Evolutionary conservation across 2,329 filamentous ascomycete species (phyloP).

Genomic region (Talaromyces verruculosus): DNA sequence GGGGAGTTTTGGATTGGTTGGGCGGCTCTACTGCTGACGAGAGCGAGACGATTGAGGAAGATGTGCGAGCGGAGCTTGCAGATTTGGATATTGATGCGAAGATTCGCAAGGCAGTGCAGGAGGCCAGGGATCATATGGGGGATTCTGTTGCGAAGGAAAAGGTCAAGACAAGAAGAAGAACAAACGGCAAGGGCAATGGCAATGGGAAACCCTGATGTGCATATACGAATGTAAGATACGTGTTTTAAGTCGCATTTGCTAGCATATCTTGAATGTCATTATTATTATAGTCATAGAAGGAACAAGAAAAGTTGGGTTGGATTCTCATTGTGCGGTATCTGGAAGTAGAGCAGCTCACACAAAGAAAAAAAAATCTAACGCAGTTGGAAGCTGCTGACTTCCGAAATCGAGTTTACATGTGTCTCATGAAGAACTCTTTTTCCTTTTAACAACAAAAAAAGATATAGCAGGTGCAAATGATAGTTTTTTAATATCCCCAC

Average conservation of each 20-base stretch:
- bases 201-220: constrained; percentile 5
- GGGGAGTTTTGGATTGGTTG: constrained; percentile 49
- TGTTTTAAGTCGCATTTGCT: neutral
- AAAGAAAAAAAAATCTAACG: constrained; percentile 28
- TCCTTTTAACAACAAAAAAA: constrained; percentile 16
- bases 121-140: constrained; percentile 31
- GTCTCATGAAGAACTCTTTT: constrained; percentile 31
- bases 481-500: constrained; percentile 28
- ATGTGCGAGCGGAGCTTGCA: constrained; percentile 45
- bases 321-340: constrained; percentile 21
- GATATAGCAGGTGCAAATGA: constrained; percentile 22
- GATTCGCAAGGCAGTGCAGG: constrained; percentile 34
- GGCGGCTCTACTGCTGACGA: constrained; percentile 44
- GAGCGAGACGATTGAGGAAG: constrained; percentile 47
- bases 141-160: constrained; percentile 21
- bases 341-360: constrained; percentile 29
- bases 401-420: constrained; percentile 41
- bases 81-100: constrained; percentile 37
- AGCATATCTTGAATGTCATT: neutral
- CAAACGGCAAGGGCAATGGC: neutral
- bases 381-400: constrained; percentile 32
- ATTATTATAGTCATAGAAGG: neutral
- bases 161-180: constrained; percentile 18
- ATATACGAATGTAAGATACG: neutral
- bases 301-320: constrained; percentile 21